Evolutionary conservation across 306 rosid species (phyloP).

Genomic region (Cicer judaicum): DNA sequence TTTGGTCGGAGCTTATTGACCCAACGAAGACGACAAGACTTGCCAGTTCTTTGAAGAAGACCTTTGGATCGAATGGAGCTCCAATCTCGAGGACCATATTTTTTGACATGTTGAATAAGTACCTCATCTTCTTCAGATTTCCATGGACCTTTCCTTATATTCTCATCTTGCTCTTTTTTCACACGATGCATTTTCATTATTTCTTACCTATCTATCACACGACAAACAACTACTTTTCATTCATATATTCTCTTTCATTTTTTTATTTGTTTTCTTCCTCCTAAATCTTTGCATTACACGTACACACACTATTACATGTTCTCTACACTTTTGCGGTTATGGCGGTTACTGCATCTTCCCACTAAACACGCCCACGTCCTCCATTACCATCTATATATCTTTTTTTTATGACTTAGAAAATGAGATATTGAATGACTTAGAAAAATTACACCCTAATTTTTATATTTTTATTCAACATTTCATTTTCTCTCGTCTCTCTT

Average conservation of each 20-base stretch:
- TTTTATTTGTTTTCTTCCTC: not conserved
- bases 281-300: conserved; percentile 13
- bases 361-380: conserved; percentile 11
- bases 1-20: conserved; percentile 92
- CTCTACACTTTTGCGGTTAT: not conserved
- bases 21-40: conserved; percentile 98
- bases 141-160: conserved; percentile 82
- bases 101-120: conserved; percentile 66
- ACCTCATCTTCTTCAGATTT: conserved; percentile 82
- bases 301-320: conserved; percentile 2
- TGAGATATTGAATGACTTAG: no score
- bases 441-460: no score
- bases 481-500: no score
- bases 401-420: no score
- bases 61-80: conserved; percentile 99
- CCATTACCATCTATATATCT: not conserved
- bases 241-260: not conserved
- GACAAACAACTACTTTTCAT: not conserved
- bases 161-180: conserved; percentile 54
- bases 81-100: conserved; percentile 88
- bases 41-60: conserved; percentile 84
- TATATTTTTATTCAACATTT: no score
- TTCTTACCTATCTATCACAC: not conserved
- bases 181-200: conserved; percentile 53
- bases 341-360: not conserved